phyloP scores from a whole-genome alignment of 164 flowering plant species.

The Aristolochia contorta region DNA sequence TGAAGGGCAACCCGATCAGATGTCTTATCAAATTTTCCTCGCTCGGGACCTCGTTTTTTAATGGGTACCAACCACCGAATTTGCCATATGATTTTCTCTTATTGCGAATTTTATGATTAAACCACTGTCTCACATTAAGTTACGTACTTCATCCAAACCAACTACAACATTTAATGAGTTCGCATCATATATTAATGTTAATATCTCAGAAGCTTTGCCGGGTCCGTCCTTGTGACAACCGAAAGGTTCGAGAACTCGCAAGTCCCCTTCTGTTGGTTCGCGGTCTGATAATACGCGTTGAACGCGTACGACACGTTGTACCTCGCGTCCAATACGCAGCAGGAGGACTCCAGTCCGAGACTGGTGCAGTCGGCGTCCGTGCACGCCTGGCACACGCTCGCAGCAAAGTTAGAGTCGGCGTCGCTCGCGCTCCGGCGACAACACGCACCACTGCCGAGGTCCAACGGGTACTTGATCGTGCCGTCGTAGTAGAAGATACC shows the following conservation, averaged over 20 bases:
- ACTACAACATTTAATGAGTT: no score
- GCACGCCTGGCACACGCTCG: slow-evolving; percentile 51
- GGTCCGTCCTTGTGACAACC: slow-evolving; percentile 40
- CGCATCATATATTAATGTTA: no score
- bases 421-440: slow-evolving; percentile 55
- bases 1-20: no score
- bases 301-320: slow-evolving; percentile 82
- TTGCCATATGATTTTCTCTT: no score
- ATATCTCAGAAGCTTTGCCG: no score
- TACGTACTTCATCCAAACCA: no score
- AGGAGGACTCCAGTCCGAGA: slow-evolving; percentile 63
- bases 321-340: slow-evolving; percentile 43
- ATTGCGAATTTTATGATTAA: no score
- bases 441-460: slow-evolving; percentile 73
- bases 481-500: slow-evolving; percentile 80
- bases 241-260: slow-evolving; percentile 47
- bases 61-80: no score
- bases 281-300: slow-evolving; percentile 66
- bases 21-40: no score
- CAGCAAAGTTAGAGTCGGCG: slow-evolving; percentile 33
- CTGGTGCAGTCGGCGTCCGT: slow-evolving; percentile 74
- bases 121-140: no score
- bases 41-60: no score
- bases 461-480: slow-evolving; percentile 44
- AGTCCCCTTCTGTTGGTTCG: slow-evolving; percentile 48